Percentiles rank a stretch among this genome's conserved stretches.
These are phyloP conservation scores for Aspergillus transmontanensis DNA, from an alignment of 2,329 filamentous ascomycete genomes.

Conservation along the genomic window DNA sequence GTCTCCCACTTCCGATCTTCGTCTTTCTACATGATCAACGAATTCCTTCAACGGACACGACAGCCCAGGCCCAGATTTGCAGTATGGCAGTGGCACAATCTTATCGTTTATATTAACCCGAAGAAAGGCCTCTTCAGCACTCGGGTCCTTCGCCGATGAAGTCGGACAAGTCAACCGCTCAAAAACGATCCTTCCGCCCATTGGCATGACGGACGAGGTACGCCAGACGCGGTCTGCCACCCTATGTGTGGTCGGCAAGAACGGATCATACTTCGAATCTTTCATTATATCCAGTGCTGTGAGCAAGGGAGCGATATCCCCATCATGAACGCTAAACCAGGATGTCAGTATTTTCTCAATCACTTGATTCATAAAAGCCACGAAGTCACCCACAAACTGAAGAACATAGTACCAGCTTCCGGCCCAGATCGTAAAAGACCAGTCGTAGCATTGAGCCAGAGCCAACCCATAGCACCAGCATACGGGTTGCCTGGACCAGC, in stretches of 20 bases:
- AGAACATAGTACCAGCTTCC: conserved; percentile 52
- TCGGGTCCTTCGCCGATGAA: conserved; percentile 13
- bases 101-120: conserved; percentile 62
- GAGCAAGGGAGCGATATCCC: conserved; percentile 59
- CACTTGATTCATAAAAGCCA: neutral
- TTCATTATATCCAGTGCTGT: conserved; percentile 55
- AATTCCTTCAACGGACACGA: conserved; percentile 54
- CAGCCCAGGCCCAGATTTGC: conserved; percentile 49
- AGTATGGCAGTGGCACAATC: conserved; percentile 53
- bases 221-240: conserved; percentile 52
- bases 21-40: conserved; percentile 40
- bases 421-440: conserved; percentile 51
- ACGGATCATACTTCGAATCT: conserved; percentile 37
- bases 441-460: conserved; percentile 61
- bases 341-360: neutral
- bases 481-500: conserved; percentile 60
- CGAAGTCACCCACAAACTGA: conserved; percentile 55
- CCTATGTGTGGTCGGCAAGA: conserved; percentile 52
- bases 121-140: conserved; percentile 41
- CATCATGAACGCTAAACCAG: conserved; percentile 54
- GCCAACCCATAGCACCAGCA: conserved; percentile 56
- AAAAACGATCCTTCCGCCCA: conserved; percentile 59
- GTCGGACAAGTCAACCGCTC: conserved; percentile 53
- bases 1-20: conserved; percentile 47
- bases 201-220: conserved; percentile 59